phyloP scores from a whole-genome alignment of 495 filamentous ascomycete genomes.

The Podospora comata region DNA sequence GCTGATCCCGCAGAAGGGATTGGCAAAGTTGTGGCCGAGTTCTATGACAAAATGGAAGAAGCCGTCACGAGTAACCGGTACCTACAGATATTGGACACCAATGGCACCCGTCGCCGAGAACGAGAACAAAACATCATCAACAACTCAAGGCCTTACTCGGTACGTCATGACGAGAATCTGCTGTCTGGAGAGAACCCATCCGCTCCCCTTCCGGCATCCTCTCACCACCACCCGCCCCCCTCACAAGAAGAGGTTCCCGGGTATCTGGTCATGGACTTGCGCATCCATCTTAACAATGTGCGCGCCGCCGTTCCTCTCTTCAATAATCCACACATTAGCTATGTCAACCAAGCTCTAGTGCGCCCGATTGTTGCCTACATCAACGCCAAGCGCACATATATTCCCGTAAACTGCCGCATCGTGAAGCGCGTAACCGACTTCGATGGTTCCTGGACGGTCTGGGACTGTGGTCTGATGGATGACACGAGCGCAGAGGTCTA shows the following conservation, averaged over 20 bases:
- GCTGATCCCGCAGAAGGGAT: slow-evolving; percentile 80
- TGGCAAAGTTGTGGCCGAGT: slow-evolving; percentile 85
- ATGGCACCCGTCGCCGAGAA: slow-evolving; percentile 25
- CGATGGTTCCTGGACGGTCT: slow-evolving; percentile 93
- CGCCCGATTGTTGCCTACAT: slow-evolving; percentile 99
- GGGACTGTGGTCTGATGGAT: slow-evolving; percentile 91
- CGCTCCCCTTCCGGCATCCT: slow-evolving; percentile 9
- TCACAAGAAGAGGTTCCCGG: slow-evolving; percentile 41
- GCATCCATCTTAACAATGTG: slow-evolving; percentile 87
- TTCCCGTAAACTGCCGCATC: slow-evolving; percentile 90
- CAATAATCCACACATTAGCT: slow-evolving; percentile 75
- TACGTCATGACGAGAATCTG: slow-evolving; percentile 9
- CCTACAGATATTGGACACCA: slow-evolving; percentile 44
- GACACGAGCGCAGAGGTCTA: slow-evolving; percentile 94
- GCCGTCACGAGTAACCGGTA: slow-evolving; percentile 75
- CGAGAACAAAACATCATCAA: slow-evolving; percentile 19
- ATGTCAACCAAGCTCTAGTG: slow-evolving; percentile 92
- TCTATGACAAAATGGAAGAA: slow-evolving; percentile 91
- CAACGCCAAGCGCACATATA: slow-evolving; percentile 88
- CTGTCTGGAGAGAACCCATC: neutral
- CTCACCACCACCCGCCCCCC: slow-evolving; percentile 9
- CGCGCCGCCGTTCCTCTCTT: slow-evolving; percentile 89
- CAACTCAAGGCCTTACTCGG: slow-evolving; percentile 25
- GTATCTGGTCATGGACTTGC: slow-evolving; percentile 84
- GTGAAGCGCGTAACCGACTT: slow-evolving; percentile 85